These are phyloP conservation scores for Pilobolus umbonatus DNA, from an alignment of 192 early-diverging fungal genomes.

Conservation along the genomic window DNA sequence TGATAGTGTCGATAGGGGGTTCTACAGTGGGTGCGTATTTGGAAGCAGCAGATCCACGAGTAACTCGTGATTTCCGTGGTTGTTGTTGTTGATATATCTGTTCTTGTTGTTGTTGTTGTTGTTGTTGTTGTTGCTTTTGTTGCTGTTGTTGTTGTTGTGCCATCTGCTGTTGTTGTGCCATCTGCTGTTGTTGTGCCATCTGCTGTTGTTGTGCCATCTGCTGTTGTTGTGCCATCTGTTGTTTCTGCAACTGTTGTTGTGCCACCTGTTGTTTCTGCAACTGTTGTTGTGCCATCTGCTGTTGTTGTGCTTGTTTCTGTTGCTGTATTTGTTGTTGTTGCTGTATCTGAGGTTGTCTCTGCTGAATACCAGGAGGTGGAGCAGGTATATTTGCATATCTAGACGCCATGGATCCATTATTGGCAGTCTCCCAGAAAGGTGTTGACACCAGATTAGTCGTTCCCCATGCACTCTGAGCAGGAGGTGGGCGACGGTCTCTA, in stretches of 20 bases:
- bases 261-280: not conserved
- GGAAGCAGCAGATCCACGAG: conserved; percentile 3
- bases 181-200: not conserved
- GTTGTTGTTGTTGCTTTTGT: not conserved
- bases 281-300: conserved; percentile 3
- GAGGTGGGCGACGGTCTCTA: conserved; percentile 9
- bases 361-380: not conserved
- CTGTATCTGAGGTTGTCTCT: not conserved
- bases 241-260: not conserved
- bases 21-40: not conserved
- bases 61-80: not conserved
- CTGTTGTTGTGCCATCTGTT: not conserved
- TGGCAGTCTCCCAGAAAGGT: conserved; percentile 26
- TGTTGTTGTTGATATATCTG: not conserved
- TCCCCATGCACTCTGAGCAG: conserved; percentile 18
- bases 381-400: conserved; percentile 6
- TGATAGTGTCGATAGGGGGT: not conserved
- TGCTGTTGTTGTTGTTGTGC: not conserved
- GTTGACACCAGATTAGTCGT: conserved; percentile 6
- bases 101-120: not conserved
- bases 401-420: conserved; percentile 7
- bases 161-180: not conserved
- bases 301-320: not conserved
- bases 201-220: not conserved
- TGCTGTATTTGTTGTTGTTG: conserved; percentile 11